A percentile compares a stretch with the other conserved stretches of the same genome.
These are phyloP conservation scores for Cucumis sativus DNA, from an alignment of 306 rosid genomes.

Conservation along the genomic window DNA sequence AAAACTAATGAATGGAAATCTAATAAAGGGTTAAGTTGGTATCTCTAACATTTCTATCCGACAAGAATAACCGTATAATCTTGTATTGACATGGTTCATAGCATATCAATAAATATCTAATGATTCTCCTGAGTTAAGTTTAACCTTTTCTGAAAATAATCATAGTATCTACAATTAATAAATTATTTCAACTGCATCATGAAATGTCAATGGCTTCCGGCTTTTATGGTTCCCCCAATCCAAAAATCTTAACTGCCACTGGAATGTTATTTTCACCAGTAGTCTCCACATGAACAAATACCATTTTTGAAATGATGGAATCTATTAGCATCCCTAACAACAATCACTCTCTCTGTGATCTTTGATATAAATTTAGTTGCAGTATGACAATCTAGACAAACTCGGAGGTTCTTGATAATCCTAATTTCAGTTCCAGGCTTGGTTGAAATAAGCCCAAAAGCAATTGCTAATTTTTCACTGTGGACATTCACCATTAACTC, in stretches of 20 bases:
- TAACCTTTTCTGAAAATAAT: background rate
- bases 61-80: background rate
- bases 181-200: background rate
- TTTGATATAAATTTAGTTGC: constrained; percentile 84
- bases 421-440: constrained; percentile 77
- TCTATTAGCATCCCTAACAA: constrained; percentile 95
- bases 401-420: constrained; percentile 89
- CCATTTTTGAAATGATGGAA: constrained; percentile 90
- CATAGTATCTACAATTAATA: background rate
- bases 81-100: background rate
- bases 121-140: background rate
- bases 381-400: constrained; percentile 86
- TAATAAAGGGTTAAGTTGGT: background rate
- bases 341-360: constrained; percentile 70
- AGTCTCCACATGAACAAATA: constrained; percentile 77
- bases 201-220: background rate
- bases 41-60: background rate
- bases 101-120: background rate
- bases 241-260: constrained; percentile 16
- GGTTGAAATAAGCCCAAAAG: constrained; percentile 70
- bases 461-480: constrained; percentile 86
- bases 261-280: constrained; percentile 49
- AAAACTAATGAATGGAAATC: background rate
- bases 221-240: background rate
- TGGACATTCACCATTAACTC: constrained; percentile 80